These are phyloP conservation scores for Rhodotorula toruloides DNA, from an alignment of 768 basidiomycete species.

Conservation along the genomic window DNA sequence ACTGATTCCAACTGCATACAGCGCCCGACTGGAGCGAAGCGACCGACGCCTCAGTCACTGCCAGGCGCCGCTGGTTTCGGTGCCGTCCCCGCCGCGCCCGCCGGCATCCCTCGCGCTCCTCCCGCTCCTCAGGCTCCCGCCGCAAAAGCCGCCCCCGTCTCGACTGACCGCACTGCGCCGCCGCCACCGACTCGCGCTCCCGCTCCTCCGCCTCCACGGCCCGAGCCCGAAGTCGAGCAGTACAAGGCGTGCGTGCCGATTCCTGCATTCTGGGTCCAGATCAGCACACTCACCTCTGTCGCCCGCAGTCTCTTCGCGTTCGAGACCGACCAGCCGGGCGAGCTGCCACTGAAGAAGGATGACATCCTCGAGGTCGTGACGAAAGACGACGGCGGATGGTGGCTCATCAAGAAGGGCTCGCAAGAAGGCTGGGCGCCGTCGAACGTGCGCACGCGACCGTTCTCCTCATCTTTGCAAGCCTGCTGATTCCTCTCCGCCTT, in stretches of 20 bases:
- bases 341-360: constrained; percentile 82
- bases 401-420: constrained; percentile 80
- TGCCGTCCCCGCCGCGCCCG: constrained; percentile 42
- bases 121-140: constrained; percentile 44
- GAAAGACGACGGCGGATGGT: constrained; percentile 95
- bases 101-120: constrained; percentile 44
- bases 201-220: constrained; percentile 51
- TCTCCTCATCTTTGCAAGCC: too few relatives aligned
- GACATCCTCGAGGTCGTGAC: constrained; percentile 85
- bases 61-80: constrained; percentile 27
- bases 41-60: constrained; percentile 45
- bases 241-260: constrained; percentile 60
- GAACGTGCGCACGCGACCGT: constrained; percentile 43
- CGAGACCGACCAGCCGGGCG: constrained; percentile 76
- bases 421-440: constrained; percentile 92
- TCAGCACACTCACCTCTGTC: too few relatives aligned
- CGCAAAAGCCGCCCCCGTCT: constrained; percentile 15
- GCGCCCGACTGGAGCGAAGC: constrained; percentile 33
- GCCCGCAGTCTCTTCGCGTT: constrained; percentile 70
- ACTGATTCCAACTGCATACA: constrained; percentile 8
- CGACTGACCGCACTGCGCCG: constrained; percentile 50
- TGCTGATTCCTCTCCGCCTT: not conserved
- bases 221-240: constrained; percentile 62
- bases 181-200: constrained; percentile 52
- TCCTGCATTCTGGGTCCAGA: too few relatives aligned